Evolutionary conservation across 768 basidiomycete genomes (phyloP).

Genomic region (Naganishia antarctica): DNA sequence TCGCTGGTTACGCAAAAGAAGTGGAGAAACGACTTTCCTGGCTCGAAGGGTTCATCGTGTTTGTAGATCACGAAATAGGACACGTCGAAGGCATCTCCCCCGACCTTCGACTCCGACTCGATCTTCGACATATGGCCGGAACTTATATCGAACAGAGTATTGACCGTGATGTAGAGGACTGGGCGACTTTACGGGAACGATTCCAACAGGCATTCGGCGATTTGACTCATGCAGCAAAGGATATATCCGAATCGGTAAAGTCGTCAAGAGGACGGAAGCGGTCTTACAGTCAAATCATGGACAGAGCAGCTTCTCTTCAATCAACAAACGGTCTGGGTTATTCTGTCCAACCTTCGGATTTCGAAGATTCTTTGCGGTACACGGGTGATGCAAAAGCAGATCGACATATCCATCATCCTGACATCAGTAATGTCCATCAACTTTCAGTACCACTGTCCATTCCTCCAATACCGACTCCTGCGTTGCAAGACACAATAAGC

Average conservation of each 20-base stretch:
- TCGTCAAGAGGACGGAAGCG: slow-evolving; percentile 8
- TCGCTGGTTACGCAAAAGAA: slow-evolving; percentile 18
- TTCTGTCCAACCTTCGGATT: not conserved
- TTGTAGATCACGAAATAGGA: not conserved
- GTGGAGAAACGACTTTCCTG: slow-evolving; percentile 13
- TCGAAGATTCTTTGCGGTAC: too few relatives aligned
- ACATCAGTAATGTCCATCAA: not conserved
- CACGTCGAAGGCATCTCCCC: not conserved
- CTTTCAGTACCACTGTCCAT: not conserved
- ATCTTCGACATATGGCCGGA: slow-evolving; percentile 5
- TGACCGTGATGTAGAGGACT: slow-evolving; percentile 13
- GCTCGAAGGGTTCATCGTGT: slow-evolving; percentile 13
- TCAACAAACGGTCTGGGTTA: not conserved
- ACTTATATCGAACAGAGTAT: slow-evolving; percentile 14
- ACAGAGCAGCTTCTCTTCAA: slow-evolving; percentile 4
- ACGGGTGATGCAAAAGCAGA: too few relatives aligned
- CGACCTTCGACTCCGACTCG: not conserved
- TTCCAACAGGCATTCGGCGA: slow-evolving; percentile 17
- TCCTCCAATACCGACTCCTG: not conserved
- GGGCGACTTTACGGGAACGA: not conserved
- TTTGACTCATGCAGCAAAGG: slow-evolving; percentile 8
- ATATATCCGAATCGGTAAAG: slow-evolving; percentile 1
- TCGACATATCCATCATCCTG: not conserved
- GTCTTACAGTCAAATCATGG: slow-evolving; percentile 9
- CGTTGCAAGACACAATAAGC: not conserved